Evolutionary conservation across 2,329 filamentous ascomycete genomes (phyloP).

Genomic region (Talaromyces piceae): DNA sequence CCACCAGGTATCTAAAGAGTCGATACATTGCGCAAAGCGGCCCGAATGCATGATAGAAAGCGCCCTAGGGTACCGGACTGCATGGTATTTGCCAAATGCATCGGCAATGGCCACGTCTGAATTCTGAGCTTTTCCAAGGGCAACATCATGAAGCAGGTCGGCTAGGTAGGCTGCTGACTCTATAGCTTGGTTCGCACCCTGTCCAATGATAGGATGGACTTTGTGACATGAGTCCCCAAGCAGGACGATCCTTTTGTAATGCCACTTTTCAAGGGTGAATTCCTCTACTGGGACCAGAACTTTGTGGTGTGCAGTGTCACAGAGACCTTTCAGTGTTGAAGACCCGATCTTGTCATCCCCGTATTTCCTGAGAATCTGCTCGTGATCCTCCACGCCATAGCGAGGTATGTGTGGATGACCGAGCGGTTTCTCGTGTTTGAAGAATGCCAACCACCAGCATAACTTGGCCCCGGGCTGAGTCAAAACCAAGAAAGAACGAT

Average conservation of each 20-base stretch:
- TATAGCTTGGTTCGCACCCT: constrained; percentile 17
- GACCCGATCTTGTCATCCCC: constrained; percentile 3
- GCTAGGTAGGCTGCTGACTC: constrained; percentile 13
- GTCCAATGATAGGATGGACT: constrained; percentile 19
- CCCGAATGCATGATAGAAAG: not conserved
- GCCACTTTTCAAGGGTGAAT: constrained; percentile 33
- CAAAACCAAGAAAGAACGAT: constrained; percentile 14
- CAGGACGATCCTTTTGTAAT: constrained; percentile 31
- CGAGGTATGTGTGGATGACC: constrained; percentile 19
- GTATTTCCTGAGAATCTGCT: constrained; percentile 20
- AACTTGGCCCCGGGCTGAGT: constrained; percentile 7
- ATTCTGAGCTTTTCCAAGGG: not conserved
- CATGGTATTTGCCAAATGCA: not conserved
- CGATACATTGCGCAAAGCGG: not conserved
- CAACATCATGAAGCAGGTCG: constrained; percentile 2
- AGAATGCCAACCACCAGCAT: constrained; percentile 15
- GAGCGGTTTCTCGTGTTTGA: constrained; percentile 18
- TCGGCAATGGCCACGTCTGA: not conserved
- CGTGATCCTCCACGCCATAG: constrained; percentile 26
- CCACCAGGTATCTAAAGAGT: not conserved
- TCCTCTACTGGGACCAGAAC: constrained; percentile 28
- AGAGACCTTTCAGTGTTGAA: constrained; percentile 27
- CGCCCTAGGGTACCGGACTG: not conserved
- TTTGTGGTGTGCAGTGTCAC: constrained; percentile 16
- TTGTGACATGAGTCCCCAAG: constrained; percentile 41